A percentile compares a stretch with the other conserved stretches of the same genome.
Conservation (phyloP, 208 protist species). For the Zelonia costaricensis region DNA sequence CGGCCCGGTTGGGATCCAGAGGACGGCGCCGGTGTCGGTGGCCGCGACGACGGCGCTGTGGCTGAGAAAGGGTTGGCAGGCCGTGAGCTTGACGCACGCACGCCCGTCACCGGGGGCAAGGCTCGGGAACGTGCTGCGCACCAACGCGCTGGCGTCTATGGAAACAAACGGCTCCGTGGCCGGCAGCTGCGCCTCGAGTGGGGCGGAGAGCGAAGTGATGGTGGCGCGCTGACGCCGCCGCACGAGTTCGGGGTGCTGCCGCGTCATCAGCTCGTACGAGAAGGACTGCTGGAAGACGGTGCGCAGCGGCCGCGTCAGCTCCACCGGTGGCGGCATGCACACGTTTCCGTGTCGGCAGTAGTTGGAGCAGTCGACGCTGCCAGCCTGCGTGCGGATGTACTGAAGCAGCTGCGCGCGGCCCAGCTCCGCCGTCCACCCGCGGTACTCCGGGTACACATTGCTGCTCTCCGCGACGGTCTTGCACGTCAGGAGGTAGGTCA, state of each 20-base stretch:
- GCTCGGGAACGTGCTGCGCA: conserved; percentile 15
- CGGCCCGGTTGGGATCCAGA: conserved; percentile 56
- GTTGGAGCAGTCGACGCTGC: conserved; percentile 38
- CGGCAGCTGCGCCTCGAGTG: conserved; percentile 55
- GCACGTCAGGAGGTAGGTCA: conserved; percentile 86
- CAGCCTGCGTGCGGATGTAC: conserved; percentile 53
- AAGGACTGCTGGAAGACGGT: conserved; percentile 64
- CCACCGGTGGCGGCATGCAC: conserved; percentile 12
- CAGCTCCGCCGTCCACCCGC: conserved; percentile 67
- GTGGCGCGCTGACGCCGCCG: conserved; percentile 15
- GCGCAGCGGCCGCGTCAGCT: conserved; percentile 36
- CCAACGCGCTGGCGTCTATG: conserved; percentile 54
- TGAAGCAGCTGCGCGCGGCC: conserved; percentile 68
- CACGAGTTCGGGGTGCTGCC: conserved; percentile 33
- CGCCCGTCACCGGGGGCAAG: conserved; percentile 9
- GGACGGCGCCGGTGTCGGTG: conserved; percentile 49
- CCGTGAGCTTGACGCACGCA: conserved; percentile 43
- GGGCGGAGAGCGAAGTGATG: conserved; percentile 40
- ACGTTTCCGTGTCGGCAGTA: conserved; percentile 68
- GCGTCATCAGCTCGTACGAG: conserved; percentile 53
- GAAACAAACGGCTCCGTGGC: conserved; percentile 53
- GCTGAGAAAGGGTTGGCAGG: conserved; percentile 75
- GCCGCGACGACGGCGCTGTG: conserved; percentile 58
- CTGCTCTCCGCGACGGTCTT: conserved; percentile 67
- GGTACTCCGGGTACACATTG: conserved; percentile 66